Evolutionary conservation across 352 stramenopile genomes (phyloP), one percentile per base, ranked within the genome.

Genomic region (Aphanomyces stellatus): DNA sequence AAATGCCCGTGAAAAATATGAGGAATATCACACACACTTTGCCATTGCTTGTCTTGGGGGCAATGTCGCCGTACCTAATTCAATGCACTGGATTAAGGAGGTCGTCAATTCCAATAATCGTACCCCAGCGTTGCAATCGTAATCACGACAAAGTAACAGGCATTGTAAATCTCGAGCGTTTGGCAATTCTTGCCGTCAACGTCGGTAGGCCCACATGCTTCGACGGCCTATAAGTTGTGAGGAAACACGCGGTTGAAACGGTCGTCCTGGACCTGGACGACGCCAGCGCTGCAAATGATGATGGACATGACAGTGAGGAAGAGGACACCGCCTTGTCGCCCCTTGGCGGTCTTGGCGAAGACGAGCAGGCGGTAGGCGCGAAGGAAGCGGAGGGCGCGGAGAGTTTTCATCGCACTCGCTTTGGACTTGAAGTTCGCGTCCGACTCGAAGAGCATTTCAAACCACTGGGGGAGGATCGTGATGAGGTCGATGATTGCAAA

Each of bases 61-160:
- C 82, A 15, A 90, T 76, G 34, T 95, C 86, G 37, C 86, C 86
- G 72, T 87, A 91, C 11, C 80, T 87, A 57, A 5, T 46, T 19
- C 3, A 42, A 70, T 11, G 33, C 40, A 30, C 33, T 28, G 24
- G 15, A 65, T 34, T 64, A 42, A 15, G 4, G 43, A 62, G 22
- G 25, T 25, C 24, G 40, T 10, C 3, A 8, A 55, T 6, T 27
- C 1, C 6, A 24, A 42, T 7, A 37, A 19, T 48, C 1, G 2
- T 19, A 93, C 77, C 83, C 85, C 43, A 94, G 82, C 19, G 86
- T 93, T 62, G 74, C 78, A 63, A 93, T 91, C 0, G 85, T 93
- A 62, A 90, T 91, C 56, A 85, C 88, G 24, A 94, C 77, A 65
- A 94, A 90, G 68, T 94, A 94, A 37, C 88, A 79, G 42, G 80